A percentile compares a stretch with the other conserved stretches of the same genome.
phyloP scores from a whole-genome alignment of 345 rosid genomes.

The Lagerstroemia speciosa region DNA sequence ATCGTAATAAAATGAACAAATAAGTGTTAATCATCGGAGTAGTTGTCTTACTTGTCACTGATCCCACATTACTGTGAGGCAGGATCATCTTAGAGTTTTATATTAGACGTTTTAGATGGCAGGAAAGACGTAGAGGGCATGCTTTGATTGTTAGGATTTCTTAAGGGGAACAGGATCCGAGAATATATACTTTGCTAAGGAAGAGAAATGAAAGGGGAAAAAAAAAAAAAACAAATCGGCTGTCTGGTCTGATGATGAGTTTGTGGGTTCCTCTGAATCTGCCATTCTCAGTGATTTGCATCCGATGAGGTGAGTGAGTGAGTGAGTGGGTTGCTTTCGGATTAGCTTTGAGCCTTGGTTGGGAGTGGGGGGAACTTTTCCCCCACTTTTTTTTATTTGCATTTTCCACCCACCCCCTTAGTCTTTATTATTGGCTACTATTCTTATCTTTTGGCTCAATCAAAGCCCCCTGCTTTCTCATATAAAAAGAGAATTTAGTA shows the following conservation, averaged over 20 bases:
- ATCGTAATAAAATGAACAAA: too few relatives aligned
- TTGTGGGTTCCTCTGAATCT: neutral
- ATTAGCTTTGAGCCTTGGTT: neutral
- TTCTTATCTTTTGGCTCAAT: conserved; percentile 2
- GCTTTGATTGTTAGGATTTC: neutral
- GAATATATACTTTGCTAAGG: neutral
- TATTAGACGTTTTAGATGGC: neutral
- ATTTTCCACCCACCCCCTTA: neutral
- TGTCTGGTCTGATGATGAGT: neutral
- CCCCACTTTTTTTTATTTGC: neutral
- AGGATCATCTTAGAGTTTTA: too few relatives aligned
- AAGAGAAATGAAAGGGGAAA: neutral
- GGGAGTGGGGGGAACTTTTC: neutral
- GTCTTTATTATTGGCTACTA: neutral
- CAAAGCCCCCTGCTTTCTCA: neutral
- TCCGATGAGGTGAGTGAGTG: neutral
- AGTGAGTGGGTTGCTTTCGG: neutral
- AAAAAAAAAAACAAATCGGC: neutral
- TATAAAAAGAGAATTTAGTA: too few relatives aligned
- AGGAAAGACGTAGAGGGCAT: neutral
- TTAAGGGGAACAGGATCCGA: neutral
- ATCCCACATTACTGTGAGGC: too few relatives aligned
- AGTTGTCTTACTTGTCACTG: too few relatives aligned
- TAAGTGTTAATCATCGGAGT: too few relatives aligned
- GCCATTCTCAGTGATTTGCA: neutral